Conservation (phyloP, 805 yeast species). For the Monosporozyma solicola region DNA sequence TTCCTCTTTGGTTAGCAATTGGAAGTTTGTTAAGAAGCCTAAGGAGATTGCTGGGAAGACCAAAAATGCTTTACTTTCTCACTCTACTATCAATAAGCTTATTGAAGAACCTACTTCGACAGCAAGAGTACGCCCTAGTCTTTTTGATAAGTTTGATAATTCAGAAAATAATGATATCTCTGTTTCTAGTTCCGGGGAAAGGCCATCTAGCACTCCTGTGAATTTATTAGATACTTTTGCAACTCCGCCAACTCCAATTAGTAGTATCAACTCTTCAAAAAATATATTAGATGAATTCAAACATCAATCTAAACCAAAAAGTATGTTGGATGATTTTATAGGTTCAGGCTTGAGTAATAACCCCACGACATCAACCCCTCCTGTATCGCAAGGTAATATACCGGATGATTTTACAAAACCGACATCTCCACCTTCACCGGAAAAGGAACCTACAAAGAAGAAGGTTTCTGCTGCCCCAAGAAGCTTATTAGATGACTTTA, state of each 20-base stretch:
- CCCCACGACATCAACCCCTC: not conserved
- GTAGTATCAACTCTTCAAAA: conserved; percentile 1
- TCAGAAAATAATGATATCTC: not conserved
- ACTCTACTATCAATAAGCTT: conserved; percentile 5
- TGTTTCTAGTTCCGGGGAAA: not conserved
- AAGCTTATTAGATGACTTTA: conserved; percentile 28
- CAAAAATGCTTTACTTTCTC: not conserved
- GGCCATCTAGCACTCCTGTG: not conserved
- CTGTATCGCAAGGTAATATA: conserved; percentile 2
- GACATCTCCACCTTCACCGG: not conserved
- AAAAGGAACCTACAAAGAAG: not conserved
- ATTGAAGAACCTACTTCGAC: conserved; percentile 16
- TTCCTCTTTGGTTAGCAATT: conserved; percentile 49
- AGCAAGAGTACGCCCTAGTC: conserved; percentile 18
- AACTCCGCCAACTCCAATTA: not conserved
- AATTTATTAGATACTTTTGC: conserved; percentile 2
- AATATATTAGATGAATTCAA: conserved; percentile 15
- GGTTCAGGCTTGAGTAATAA: not conserved
- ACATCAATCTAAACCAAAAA: not conserved
- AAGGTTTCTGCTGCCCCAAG: conserved; percentile 12
- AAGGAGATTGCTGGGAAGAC: conserved; percentile 2
- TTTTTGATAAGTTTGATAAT: conserved; percentile 24
- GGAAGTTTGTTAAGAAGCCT: conserved; percentile 45
- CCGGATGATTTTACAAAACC: conserved; percentile 2
- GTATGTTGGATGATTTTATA: conserved; percentile 7